These are phyloP conservation scores for Leucosporidium creatinivorum DNA, from an alignment of 768 basidiomycete species.

Conservation along the genomic window DNA sequence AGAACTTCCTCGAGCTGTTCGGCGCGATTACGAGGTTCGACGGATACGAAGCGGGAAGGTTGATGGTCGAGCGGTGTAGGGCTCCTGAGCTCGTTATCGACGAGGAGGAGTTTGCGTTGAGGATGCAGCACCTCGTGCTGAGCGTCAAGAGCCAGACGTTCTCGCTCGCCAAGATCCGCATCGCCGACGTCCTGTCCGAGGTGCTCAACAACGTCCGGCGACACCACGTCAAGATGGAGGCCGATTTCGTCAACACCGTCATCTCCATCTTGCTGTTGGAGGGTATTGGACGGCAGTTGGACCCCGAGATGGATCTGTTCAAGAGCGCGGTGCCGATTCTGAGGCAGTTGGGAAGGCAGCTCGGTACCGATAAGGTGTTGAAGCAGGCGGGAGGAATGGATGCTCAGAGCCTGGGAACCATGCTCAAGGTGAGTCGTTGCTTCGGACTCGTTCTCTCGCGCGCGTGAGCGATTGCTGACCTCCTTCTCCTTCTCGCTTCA, in stretches of 20 bases:
- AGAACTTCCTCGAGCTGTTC: conserved; percentile 94
- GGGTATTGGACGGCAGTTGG: conserved; percentile 88
- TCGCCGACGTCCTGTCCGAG: conserved; percentile 82
- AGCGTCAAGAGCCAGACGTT: conserved; percentile 94
- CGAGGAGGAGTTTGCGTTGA: conserved; percentile 88
- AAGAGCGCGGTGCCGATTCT: conserved; percentile 91
- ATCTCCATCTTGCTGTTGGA: conserved; percentile 81
- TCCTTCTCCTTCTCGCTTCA: conserved; percentile 1
- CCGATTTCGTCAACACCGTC: conserved; percentile 96
- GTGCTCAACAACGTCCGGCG: conserved; percentile 76
- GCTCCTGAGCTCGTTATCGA: conserved; percentile 84
- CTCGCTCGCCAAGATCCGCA: conserved; percentile 91
- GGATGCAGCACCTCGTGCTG: conserved; percentile 93
- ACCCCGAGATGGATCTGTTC: conserved; percentile 87
- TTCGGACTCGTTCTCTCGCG: neutral
- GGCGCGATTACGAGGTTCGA: conserved; percentile 93
- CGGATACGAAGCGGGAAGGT: conserved; percentile 85
- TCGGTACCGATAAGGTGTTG: conserved; percentile 62
- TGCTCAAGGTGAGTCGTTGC: conserved; percentile 65
- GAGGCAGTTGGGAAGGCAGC: conserved; percentile 80
- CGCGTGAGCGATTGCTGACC: neutral
- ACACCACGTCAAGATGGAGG: conserved; percentile 98
- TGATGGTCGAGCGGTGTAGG: conserved; percentile 93
- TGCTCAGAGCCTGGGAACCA: conserved; percentile 60
- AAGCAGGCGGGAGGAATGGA: conserved; percentile 23